Conservation (phyloP, 31 red algal species). For the Pterothamnion heteromorphum region DNA sequence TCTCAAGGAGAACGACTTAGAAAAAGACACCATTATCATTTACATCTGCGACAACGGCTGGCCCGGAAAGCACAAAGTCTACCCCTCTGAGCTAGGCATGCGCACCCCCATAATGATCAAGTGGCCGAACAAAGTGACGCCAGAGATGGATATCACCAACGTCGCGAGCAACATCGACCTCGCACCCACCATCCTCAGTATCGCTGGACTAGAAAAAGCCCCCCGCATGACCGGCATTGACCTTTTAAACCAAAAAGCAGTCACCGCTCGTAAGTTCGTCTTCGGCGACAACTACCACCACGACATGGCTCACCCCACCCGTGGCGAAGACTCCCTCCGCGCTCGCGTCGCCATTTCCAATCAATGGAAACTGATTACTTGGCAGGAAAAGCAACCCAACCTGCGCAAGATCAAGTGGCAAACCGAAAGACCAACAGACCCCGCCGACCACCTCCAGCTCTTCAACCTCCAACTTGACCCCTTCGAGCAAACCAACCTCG, state of each 20-base stretch:
- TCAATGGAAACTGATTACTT: background rate
- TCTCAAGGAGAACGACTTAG: background rate
- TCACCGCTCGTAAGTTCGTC: background rate
- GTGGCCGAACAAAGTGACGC: background rate
- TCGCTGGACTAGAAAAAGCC: background rate
- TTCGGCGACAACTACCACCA: background rate
- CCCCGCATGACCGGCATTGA: background rate
- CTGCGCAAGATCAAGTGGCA: background rate
- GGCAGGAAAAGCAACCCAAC: too few relatives aligned
- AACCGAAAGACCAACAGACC: background rate
- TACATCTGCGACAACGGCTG: background rate
- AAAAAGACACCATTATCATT: background rate
- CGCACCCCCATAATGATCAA: background rate
- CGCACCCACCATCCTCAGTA: background rate
- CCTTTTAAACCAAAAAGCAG: background rate
- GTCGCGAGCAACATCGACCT: background rate
- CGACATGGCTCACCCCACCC: background rate
- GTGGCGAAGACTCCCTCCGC: background rate
- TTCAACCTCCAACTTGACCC: background rate
- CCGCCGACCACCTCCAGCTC: background rate
- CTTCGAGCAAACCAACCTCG: background rate
- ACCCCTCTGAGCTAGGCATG: background rate
- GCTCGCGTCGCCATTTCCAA: background rate
- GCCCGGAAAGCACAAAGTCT: background rate
- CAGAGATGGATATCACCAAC: background rate